Conservation (phyloP, 169 alveolate species). For the Plasmodium relictum region DNA sequence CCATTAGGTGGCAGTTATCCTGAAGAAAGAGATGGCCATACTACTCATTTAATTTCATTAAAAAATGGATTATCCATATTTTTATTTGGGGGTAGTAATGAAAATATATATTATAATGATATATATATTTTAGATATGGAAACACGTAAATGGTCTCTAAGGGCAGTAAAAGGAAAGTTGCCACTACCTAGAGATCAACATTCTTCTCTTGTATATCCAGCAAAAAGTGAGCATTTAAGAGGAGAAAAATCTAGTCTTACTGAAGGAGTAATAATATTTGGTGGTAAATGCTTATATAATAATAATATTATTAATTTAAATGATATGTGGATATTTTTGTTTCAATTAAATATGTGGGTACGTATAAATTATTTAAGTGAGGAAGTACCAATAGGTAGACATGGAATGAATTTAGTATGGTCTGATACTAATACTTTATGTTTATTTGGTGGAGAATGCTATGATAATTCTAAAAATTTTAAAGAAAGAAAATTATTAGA, state of each 20-base stretch:
- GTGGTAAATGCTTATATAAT: constrained; percentile 79
- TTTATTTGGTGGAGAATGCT: constrained; percentile 92
- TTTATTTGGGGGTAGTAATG: constrained; percentile 90
- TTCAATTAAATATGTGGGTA: constrained; percentile 88
- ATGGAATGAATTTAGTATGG: constrained; percentile 91
- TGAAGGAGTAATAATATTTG: constrained; percentile 74
- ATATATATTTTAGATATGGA: constrained; percentile 88
- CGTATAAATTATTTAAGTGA: constrained; percentile 86
- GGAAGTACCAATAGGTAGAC: constrained; percentile 90
- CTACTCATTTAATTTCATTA: constrained; percentile 86
- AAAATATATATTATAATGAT: constrained; percentile 87
- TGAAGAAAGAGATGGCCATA: constrained; percentile 89
- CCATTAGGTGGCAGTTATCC: constrained; percentile 89
- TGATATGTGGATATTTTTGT: constrained; percentile 92
- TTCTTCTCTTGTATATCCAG: constrained; percentile 89
- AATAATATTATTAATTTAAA: constrained; percentile 86
- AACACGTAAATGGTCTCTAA: constrained; percentile 83
- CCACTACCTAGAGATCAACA: constrained; percentile 92
- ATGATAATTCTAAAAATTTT: constrained; percentile 77
- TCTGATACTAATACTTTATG: constrained; percentile 89
- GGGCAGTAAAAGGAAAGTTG: constrained; percentile 81
- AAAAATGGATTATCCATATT: constrained; percentile 84
- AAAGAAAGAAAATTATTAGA: constrained; percentile 85
- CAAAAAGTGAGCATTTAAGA: constrained; percentile 87
- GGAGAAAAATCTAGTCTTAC: constrained; percentile 77